phyloP scores from a whole-genome alignment of 2,329 filamentous ascomycete species.

The Didymella pinodella region DNA sequence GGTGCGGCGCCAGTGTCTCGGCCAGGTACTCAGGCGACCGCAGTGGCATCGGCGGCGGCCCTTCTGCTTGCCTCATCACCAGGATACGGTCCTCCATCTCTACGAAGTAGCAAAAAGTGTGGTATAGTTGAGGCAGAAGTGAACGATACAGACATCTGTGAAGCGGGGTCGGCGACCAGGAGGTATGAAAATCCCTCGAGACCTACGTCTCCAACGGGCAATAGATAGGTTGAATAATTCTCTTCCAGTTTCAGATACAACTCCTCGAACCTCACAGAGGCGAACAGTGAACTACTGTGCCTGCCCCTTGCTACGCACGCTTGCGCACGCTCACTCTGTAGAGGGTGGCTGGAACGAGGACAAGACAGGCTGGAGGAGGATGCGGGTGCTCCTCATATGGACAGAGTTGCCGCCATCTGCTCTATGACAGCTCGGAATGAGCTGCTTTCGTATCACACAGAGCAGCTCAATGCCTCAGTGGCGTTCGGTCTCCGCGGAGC shows the following conservation, averaged over 20 bases:
- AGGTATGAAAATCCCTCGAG: neutral
- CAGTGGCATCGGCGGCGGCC: neutral
- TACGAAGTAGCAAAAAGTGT: neutral
- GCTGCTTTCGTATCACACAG: neutral
- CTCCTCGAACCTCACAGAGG: neutral
- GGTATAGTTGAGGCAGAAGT: neutral
- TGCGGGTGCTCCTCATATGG: neutral
- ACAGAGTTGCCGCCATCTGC: neutral
- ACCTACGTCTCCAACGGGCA: neutral
- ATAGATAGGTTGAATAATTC: neutral
- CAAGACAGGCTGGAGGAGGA: neutral
- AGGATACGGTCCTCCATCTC: conserved; percentile 9
- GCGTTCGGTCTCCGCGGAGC: neutral
- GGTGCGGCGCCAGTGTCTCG: neutral
- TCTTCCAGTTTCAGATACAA: neutral
- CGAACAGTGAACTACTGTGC: conserved; percentile 1
- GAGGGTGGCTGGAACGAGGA: neutral
- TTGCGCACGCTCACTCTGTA: neutral
- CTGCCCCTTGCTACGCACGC: neutral
- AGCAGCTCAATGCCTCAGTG: neutral
- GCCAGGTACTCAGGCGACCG: conserved; percentile 31
- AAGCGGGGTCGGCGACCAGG: neutral
- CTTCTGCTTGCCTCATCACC: neutral
- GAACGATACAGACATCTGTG: neutral
- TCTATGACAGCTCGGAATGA: neutral